A percentile compares a stretch with the other conserved stretches of the same genome.
Evolutionary conservation across 345 rosid genomes (phyloP).

Genomic region (Gossypium herbaceum): DNA sequence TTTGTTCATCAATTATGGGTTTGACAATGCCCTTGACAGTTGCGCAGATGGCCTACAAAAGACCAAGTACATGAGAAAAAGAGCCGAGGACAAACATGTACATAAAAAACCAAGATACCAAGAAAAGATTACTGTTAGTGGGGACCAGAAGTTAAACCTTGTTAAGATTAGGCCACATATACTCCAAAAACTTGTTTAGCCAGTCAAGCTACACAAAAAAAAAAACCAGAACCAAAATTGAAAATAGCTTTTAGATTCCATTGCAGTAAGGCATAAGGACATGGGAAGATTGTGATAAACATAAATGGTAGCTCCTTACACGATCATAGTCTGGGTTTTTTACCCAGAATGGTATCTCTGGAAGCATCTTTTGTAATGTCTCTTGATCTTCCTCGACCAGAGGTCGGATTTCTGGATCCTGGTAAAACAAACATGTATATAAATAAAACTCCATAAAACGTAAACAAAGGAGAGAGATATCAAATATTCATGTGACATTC

Average conservation of each 20-base stretch:
- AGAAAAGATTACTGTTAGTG: neutral
- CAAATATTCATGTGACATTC: neutral
- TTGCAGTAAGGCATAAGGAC: neutral
- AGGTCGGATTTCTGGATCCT: conserved; percentile 72
- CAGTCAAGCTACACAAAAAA: conserved; percentile 56
- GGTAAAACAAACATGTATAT: conserved; percentile 14
- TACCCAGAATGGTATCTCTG: conserved; percentile 94
- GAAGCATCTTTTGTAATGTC: conserved; percentile 72
- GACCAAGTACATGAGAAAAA: neutral
- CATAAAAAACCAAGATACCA: conserved; percentile 5
- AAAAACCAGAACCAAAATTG: neutral
- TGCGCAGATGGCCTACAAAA: conserved; percentile 74
- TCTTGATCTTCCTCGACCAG: conserved; percentile 71
- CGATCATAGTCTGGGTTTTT: conserved; percentile 92
- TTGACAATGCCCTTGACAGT: conserved; percentile 59
- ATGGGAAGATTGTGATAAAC: conserved; percentile 6
- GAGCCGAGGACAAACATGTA: conserved; percentile 6
- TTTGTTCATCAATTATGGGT: conserved; percentile 91
- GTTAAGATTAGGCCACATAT: conserved; percentile 96
- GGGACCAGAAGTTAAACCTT: conserved; percentile 49
- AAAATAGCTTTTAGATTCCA: conserved; percentile 6
- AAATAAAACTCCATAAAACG: neutral
- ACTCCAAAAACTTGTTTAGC: conserved; percentile 71
- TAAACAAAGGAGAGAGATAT: neutral
- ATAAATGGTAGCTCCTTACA: conserved; percentile 38